Base-by-base conservation (phyloP, 805 yeast species). In the Scheffersomyces spartinae region DNA sequence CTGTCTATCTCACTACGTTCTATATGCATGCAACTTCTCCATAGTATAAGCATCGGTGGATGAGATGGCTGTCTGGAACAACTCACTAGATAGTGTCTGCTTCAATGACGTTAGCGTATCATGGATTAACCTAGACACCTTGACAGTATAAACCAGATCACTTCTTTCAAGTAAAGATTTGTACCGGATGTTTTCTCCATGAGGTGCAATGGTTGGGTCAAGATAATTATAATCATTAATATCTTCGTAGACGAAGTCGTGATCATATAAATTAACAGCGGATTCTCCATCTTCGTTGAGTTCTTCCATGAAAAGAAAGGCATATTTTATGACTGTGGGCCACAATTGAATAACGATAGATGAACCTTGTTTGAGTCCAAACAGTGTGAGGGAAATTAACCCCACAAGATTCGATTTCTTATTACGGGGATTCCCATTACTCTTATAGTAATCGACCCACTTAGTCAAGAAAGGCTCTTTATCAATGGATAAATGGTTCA, bases 381-480 rank as follows among this genome's bases (percentile, higher is more conserved):
- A 48, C 15, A 62, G 48, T 8, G 70, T 37, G 26, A 79, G 38
- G 7, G 74, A 52, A 3, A 77, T 53, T 6, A 80, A 45, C 0
- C 82, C 91, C 31, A 82, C 46, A 3, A 74, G 52, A 35, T 68
- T 72, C 26, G 77, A 54, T 47, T 88, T 88, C 33, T 79, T 71
- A 36, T 73, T 71, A 31, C 82, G 64, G 1, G 94, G 86, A 39
- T 76, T 84, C 21, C 78, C 80, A 29, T 81, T 66, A 31, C 70
- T 69, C 29, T 45, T 50, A 35, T 55, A 52, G 35, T 47, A 44
- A 15, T 58, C 54, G 32, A 65, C 47, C 60, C 71, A 67, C 8
- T 36, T 36, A 7, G 36, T 38, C 20, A 61, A 20, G 26, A 55
- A 23, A 16, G 19, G 10, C 19, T 8, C 21, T 9, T 21, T 20